Evolutionary conservation across 306 rosid species (phyloP), one percentile per base, ranked within the genome.

Genomic region (Erythrophleum fordii): DNA sequence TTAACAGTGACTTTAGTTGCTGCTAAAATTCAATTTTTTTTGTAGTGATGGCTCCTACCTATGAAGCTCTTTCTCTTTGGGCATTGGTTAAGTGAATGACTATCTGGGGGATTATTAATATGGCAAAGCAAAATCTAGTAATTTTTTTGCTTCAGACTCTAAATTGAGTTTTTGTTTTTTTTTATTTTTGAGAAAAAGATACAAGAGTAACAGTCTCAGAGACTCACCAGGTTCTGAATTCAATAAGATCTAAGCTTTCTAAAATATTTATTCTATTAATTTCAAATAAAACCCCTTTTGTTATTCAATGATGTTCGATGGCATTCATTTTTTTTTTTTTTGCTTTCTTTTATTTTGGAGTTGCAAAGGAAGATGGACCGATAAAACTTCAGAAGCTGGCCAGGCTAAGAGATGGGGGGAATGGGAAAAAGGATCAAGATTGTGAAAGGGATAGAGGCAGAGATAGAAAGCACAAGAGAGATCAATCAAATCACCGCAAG

Each of bases 181-280:
- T n/a, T n/a, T n/a, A n/a, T n/a, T n/a, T n/a, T n/a, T n/a, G n/a
- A 86, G 98, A 83, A 88, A 98, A 22, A 86, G 99, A 77, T 91
- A 86, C 56, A 89, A 97, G 37, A 89, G 78, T 87, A 84, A 84
- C 82, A 87, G 91, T 81, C 93, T 90, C 76, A 90, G 98, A 82
- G 97, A 93, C 85, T 96, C 99, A 2, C 99, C 99, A 84, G 99
- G 99, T 96, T 72, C 62, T 16, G 41, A 86, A 77, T 81, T 79
- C 75, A 42, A 28, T 78, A 89, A 91, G 99, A 94, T 94, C 98
- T 92, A 69, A 45, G 8, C 11, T 31, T 48, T 76, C 11, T 66
- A 18, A n/a, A 8, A 14, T n/a, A 1, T 9, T 0, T 20, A 18
- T 18, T 39, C 16, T 66, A 1, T 66, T 66, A 0, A 8, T 35